These are phyloP conservation scores for Nelumbo lutea DNA, from an alignment of 164 flowering plant genomes.

Conservation along the genomic window DNA sequence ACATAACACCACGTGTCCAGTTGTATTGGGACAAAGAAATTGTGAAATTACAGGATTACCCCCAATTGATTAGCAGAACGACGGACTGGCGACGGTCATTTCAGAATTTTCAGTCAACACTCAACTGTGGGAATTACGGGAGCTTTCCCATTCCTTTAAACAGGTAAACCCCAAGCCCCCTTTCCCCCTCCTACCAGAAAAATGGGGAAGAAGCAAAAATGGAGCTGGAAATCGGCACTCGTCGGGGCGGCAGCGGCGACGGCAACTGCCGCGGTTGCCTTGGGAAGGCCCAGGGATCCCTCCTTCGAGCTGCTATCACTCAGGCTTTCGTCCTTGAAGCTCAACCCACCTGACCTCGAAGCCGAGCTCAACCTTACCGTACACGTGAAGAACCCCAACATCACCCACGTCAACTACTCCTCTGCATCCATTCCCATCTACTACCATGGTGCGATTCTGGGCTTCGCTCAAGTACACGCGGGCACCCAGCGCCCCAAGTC, in stretches of 20 bases:
- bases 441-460: slow-evolving; percentile 71
- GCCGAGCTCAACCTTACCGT: slow-evolving; percentile 71
- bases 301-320: slow-evolving; percentile 66
- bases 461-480: slow-evolving; percentile 58
- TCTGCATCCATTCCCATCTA: slow-evolving; percentile 68
- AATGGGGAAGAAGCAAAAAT: too few species aligned
- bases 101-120: too few species aligned
- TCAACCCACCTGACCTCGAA: slow-evolving; percentile 63
- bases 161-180: too few species aligned
- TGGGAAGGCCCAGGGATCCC: slow-evolving; percentile 64
- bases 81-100: too few species aligned
- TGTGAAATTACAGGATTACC: too few species aligned
- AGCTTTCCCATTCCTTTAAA: too few species aligned
- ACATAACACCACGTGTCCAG: too few species aligned
- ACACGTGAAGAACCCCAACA: slow-evolving; percentile 88
- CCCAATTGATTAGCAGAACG: too few species aligned
- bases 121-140: too few species aligned
- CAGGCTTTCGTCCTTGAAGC: slow-evolving; percentile 53
- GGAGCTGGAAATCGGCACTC: slow-evolving; percentile 49
- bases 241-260: slow-evolving; percentile 56
- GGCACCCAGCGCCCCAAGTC: slow-evolving; percentile 66
- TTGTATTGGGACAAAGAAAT: too few species aligned
- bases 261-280: slow-evolving; percentile 36
- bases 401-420: slow-evolving; percentile 56
- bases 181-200: too few species aligned